These are phyloP conservation scores for Coemansia sp. DNA, from an alignment of 192 early-diverging fungal species.

Conservation along the genomic window DNA sequence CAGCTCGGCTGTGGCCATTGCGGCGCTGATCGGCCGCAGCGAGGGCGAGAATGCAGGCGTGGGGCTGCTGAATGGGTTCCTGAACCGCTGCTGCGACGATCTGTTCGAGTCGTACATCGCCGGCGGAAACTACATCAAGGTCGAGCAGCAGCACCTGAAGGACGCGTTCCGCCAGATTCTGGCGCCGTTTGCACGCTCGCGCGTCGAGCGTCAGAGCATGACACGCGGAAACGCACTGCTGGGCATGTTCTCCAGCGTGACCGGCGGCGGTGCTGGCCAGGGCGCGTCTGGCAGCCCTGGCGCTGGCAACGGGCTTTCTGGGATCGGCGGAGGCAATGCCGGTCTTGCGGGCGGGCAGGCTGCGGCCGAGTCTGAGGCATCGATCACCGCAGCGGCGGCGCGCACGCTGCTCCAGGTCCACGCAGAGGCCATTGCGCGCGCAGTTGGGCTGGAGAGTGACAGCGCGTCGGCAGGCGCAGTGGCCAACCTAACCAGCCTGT, in stretches of 20 bases:
- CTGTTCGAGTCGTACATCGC: slow-evolving; percentile 94
- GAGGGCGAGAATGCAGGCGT: slow-evolving; percentile 50
- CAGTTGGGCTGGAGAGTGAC: slow-evolving; percentile 70
- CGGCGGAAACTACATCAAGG: slow-evolving; percentile 80
- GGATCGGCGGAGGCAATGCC: slow-evolving; percentile 2
- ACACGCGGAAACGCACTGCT: slow-evolving; percentile 45
- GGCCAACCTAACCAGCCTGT: slow-evolving; percentile 66
- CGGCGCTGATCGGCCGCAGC: slow-evolving; percentile 50
- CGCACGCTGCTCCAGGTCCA: slow-evolving; percentile 66
- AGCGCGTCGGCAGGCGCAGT: slow-evolving; percentile 67
- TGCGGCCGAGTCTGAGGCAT: slow-evolving; percentile 1
- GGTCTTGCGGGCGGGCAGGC: not conserved
- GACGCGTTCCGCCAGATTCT: slow-evolving; percentile 64
- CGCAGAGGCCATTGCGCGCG: slow-evolving; percentile 74
- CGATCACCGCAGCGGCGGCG: slow-evolving; percentile 24
- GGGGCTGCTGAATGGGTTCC: slow-evolving; percentile 64
- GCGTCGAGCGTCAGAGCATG: slow-evolving; percentile 35
- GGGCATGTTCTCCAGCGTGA: slow-evolving; percentile 51
- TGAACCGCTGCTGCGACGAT: slow-evolving; percentile 91
- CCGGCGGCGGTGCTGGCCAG: slow-evolving; percentile 12
- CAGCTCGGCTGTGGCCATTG: slow-evolving; percentile 48
- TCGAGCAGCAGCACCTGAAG: slow-evolving; percentile 69
- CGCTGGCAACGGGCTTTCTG: too few species aligned
- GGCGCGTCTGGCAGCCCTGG: slow-evolving; percentile 7
- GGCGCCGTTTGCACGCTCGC: slow-evolving; percentile 52